phyloP scores from a whole-genome alignment of 352 stramenopile species.

The Globisporangium nunn region DNA sequence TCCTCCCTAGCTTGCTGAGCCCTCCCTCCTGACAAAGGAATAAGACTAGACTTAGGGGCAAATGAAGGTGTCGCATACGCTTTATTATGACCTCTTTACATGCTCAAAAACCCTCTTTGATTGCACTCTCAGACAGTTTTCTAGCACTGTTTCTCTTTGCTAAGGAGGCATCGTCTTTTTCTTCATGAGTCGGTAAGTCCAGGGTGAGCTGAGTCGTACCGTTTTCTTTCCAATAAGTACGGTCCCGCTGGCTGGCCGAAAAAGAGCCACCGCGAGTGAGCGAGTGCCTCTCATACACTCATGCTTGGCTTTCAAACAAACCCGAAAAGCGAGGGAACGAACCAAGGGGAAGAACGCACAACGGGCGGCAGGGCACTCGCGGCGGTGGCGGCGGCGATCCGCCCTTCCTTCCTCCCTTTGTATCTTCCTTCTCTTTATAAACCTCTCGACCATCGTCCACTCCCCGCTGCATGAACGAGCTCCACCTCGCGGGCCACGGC shows the following conservation, averaged over 20 bases:
- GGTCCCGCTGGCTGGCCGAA: not conserved
- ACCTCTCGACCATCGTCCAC: not conserved
- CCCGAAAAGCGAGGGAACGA: constrained; percentile 3
- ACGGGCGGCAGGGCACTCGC: not conserved
- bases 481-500: not conserved
- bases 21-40: not conserved
- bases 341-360: constrained; percentile 1
- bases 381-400: constrained; percentile 1
- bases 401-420: not conserved
- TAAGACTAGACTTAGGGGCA: not conserved
- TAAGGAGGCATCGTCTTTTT: not conserved
- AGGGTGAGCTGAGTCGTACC: not conserved
- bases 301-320: constrained; percentile 1
- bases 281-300: too few species aligned
- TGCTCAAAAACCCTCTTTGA: too few species aligned
- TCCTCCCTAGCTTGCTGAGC: not conserved
- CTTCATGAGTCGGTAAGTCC: not conserved
- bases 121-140: too few species aligned
- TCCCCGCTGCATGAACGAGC: constrained; percentile 1
- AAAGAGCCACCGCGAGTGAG: not conserved
- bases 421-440: not conserved
- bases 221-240: not conserved
- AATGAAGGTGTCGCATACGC: not conserved
- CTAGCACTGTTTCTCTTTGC: too few species aligned
- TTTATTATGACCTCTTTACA: not conserved